Base-by-base conservation (phyloP, 305 asterid species). In the Caryopteris hybrid region DNA sequence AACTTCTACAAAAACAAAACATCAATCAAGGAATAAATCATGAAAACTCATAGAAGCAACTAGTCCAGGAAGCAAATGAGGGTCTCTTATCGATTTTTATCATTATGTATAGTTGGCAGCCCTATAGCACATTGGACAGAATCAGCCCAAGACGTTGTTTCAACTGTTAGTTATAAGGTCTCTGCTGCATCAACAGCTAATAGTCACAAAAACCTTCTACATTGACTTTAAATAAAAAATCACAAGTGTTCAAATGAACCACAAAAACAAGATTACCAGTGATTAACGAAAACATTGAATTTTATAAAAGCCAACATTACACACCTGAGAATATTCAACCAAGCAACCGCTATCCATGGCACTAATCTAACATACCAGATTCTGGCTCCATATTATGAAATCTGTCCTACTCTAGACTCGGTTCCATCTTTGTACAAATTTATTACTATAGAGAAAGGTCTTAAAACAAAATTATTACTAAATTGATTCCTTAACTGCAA, bases 361-460 rank as follows among this genome's bases (percentile, higher is more conserved):
- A 13, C 22, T n/a, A n/a, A n/a, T n/a, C n/a, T n/a, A n/a, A n/a
- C n/a, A n/a, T n/a, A n/a, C n/a, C n/a, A n/a, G 33, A 57, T 27
- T 43, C 68, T 12, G 50, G 47, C 57, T 57, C 73, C 39, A 38
- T 56, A 25, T 72, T 22, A 22, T 8, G n/a, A 22, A 31, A 53
- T 7, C 39, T 36, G 45, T 42, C 66, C 79, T 74, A 74, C 70
- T 11, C 74, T 66, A 77, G 69, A 68, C 70, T 27, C 65, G 13
- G 41, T 45, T 46, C 48, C 68, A 66, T 53, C 54, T 74, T 69
- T 79, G 78, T 75, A 78, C 85, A 72, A 54, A 62, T 59, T 48
- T 50, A 60, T 61, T 72, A 57, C 59, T 33, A 64, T 22, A 42
- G 42, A 48, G 64, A 33, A 62, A 66, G 25, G 66, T 53, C 57